phyloP scores from a whole-genome alignment of 495 filamentous ascomycete genomes.

The Neurospora sp. region DNA sequence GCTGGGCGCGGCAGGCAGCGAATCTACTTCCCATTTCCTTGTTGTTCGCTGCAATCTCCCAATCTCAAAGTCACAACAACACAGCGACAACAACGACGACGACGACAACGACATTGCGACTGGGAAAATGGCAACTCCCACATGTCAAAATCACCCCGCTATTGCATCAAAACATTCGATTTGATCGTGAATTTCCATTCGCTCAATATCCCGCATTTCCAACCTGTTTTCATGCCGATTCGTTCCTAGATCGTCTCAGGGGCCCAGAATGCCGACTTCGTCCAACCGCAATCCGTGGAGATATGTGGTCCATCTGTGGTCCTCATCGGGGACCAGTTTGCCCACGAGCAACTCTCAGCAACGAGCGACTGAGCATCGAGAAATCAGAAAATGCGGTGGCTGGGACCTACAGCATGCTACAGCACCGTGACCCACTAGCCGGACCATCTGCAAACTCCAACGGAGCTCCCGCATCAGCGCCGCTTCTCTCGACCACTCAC shows the following conservation, averaged over 20 bases:
- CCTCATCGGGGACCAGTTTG: not conserved
- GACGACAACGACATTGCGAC: not conserved
- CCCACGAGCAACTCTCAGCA: not conserved
- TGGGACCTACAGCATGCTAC: conserved; percentile 11
- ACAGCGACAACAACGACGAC: not conserved
- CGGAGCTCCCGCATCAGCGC: conserved; percentile 16
- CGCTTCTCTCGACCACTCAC: conserved; percentile 18
- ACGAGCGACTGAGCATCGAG: not conserved
- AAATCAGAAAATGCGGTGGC: conserved; percentile 21
- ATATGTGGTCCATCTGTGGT: not conserved
- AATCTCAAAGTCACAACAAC: not conserved
- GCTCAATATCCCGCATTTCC: not conserved
- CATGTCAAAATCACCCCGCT: not conserved
- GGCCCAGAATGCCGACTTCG: not conserved
- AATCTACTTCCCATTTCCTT: not conserved
- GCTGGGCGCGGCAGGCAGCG: not conserved
- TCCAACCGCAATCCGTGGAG: not conserved
- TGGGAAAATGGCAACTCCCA: not conserved
- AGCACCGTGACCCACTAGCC: conserved; percentile 13
- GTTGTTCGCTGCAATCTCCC: not conserved
- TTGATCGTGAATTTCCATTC: not conserved
- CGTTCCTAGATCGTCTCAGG: not conserved
- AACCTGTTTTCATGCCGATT: not conserved
- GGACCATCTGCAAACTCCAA: conserved; percentile 7
- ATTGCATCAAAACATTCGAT: not conserved